phyloP scores from a whole-genome alignment of 768 basidiomycete species.

The Candolleomyces aberdarensis region DNA sequence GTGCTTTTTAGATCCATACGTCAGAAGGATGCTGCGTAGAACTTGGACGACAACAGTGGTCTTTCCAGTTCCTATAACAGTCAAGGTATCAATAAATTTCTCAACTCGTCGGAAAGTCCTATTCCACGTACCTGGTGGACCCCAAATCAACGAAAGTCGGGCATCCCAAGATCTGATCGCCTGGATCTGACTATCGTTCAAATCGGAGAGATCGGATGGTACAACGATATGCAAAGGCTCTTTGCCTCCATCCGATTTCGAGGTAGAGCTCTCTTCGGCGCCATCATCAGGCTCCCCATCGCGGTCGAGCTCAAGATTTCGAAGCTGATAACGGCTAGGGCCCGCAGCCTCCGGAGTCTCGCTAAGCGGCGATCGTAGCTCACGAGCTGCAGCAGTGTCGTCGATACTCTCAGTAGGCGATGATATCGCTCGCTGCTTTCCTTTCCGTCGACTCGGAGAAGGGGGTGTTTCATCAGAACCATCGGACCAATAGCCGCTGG shows the following conservation, averaged over 20 bases:
- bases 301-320: neutral
- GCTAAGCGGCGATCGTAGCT: no score
- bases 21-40: slow-evolving; percentile 38
- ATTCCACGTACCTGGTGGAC: slow-evolving; percentile 51
- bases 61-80: slow-evolving; percentile 60
- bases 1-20: slow-evolving; percentile 19
- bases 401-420: no score
- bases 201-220: slow-evolving; percentile 11
- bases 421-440: neutral
- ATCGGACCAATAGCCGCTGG: neutral
- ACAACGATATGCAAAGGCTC: neutral
- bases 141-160: slow-evolving; percentile 61
- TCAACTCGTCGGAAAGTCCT: neutral
- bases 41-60: slow-evolving; percentile 69
- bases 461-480: neutral
- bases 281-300: neutral
- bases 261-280: neutral
- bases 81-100: neutral
- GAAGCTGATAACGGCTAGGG: no score
- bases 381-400: no score
- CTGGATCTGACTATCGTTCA: slow-evolving; percentile 54
- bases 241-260: no score
- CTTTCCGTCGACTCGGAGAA: neutral
- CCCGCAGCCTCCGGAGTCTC: no score
- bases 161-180: slow-evolving; percentile 46